A percentile compares a stretch with the other conserved stretches of the same genome.
Conservation (phyloP, 208 protist species). For the Strigomonas culicis region DNA sequence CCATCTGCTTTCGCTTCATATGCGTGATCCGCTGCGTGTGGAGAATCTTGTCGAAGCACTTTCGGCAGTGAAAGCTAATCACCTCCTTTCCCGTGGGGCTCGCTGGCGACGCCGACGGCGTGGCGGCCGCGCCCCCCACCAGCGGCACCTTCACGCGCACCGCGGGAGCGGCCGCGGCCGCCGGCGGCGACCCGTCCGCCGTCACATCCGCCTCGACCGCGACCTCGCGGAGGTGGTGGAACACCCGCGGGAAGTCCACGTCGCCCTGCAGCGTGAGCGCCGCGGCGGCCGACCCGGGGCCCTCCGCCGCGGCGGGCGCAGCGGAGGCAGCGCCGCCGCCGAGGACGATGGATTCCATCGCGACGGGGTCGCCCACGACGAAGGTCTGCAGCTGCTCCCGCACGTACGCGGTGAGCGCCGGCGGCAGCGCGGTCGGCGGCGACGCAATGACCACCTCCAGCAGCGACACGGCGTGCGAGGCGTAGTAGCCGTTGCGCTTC, state of each 20-base stretch:
- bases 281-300: neutral
- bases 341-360: conserved; percentile 27
- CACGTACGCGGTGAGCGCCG: conserved; percentile 53
- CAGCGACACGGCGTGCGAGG: conserved; percentile 71
- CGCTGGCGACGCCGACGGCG: neutral
- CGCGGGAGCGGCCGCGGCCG: neutral
- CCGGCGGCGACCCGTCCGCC: neutral
- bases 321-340: neutral
- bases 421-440: conserved; percentile 53
- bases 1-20: conserved; percentile 52
- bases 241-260: conserved; percentile 85
- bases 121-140: neutral
- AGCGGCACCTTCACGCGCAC: no score
- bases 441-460: conserved; percentile 55
- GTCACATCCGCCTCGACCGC: conserved; percentile 19
- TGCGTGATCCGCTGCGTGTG: conserved; percentile 33
- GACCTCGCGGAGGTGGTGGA: conserved; percentile 70
- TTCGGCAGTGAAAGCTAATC: conserved; percentile 74
- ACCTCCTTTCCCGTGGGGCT: conserved; percentile 5
- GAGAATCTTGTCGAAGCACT: conserved; percentile 72
- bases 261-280: conserved; percentile 57
- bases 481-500: conserved; percentile 72
- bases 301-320: neutral
- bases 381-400: conserved; percentile 42
- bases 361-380: conserved; percentile 69